Evolutionary conservation across 441 rosid species (phyloP).

Genomic region (Geranium incanum): DNA sequence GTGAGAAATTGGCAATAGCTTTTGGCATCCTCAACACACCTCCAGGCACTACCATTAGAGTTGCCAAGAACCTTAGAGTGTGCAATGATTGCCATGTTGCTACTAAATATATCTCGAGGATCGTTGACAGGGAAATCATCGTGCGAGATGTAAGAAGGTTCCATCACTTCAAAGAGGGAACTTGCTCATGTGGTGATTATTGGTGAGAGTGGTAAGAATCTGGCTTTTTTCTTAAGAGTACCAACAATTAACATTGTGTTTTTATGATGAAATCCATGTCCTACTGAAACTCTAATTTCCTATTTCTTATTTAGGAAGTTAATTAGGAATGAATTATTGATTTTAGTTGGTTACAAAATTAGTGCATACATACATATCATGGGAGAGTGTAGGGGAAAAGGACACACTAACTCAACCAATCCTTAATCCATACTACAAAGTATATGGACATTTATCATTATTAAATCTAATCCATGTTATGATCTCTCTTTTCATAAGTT

Average conservation of each 20-base stretch:
- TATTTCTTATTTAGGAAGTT: too few relatives aligned
- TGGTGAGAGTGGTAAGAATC: slow-evolving; percentile 38
- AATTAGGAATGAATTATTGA: background rate
- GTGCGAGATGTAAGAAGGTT: slow-evolving; percentile 78
- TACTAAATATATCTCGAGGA: slow-evolving; percentile 60
- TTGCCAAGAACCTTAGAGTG: slow-evolving; percentile 80
- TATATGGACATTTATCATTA: background rate
- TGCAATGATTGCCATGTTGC: slow-evolving; percentile 81
- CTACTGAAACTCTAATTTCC: background rate
- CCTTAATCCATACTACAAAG: background rate
- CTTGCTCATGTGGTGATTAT: slow-evolving; percentile 74
- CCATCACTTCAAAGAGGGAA: slow-evolving; percentile 75
- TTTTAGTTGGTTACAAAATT: background rate
- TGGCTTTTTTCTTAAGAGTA: background rate
- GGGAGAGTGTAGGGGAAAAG: background rate
- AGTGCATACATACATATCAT: too few relatives aligned
- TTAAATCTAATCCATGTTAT: background rate
- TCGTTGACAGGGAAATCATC: slow-evolving; percentile 59
- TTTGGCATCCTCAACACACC: slow-evolving; percentile 70
- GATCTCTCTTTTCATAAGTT: background rate
- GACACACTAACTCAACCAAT: background rate
- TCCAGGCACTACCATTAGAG: slow-evolving; percentile 61
- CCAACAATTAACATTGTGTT: background rate
- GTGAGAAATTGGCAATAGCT: slow-evolving; percentile 82
- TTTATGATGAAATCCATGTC: too few relatives aligned